phyloP scores from a whole-genome alignment of 768 basidiomycete genomes.

The Saitozyma sp. region DNA sequence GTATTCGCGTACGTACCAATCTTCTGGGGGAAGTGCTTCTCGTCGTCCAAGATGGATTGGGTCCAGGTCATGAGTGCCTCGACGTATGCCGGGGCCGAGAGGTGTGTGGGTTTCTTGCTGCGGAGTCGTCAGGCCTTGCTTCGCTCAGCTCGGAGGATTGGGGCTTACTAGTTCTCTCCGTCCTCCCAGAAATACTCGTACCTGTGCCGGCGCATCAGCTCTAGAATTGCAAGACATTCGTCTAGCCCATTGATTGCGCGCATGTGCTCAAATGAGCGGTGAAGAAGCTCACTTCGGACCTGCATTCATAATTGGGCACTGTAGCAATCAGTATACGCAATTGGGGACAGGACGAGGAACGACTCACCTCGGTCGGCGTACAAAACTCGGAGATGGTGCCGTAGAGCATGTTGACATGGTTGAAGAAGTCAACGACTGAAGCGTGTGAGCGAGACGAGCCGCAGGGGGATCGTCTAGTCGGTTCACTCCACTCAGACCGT shows the following conservation, averaged over 20 bases:
- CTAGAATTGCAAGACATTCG: too few relatives aligned
- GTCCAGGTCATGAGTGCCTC: constrained; percentile 99
- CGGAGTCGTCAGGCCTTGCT: not conserved
- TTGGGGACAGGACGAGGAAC: not conserved
- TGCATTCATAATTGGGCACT: constrained; percentile 53
- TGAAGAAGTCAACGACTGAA: constrained; percentile 97
- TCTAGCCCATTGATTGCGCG: too few relatives aligned
- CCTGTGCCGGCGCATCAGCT: constrained; percentile 16
- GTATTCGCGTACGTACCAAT: constrained; percentile 63
- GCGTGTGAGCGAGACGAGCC: not conserved
- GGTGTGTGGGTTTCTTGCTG: constrained; percentile 49
- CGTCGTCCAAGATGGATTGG: constrained; percentile 87
- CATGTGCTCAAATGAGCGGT: not conserved
- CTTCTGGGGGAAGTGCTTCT: constrained; percentile 86
- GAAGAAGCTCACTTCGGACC: constrained; percentile 46
- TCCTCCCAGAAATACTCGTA: constrained; percentile 54
- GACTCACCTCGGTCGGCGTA: constrained; percentile 78
- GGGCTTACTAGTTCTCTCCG: constrained; percentile 49
- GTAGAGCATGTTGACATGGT: constrained; percentile 98
- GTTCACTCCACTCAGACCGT: not conserved
- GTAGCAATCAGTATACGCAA: constrained; percentile 3
- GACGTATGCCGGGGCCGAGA: constrained; percentile 70
- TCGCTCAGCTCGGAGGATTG: not conserved
- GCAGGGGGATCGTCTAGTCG: not conserved
- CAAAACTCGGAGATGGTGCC: constrained; percentile 98